Evolutionary conservation across 176 grass and related monocot genomes (phyloP), one percentile per base, ranked within the genome.

Genomic region (Lolium rigidum): DNA sequence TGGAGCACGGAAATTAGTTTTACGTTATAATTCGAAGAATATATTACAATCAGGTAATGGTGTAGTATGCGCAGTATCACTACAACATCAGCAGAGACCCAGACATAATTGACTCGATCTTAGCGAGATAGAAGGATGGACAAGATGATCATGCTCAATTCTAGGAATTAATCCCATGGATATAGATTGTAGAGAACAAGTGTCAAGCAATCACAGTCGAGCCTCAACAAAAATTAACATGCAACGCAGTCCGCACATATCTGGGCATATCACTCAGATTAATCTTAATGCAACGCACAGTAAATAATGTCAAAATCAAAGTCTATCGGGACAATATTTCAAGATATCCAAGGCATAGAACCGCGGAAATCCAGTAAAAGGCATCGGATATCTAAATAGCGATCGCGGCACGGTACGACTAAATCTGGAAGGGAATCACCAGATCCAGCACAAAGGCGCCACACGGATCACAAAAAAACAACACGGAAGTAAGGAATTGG

Each of bases 1-100:
- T 70, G 20, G 25, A 81, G 5, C 20, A 78, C 69, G 8, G 18
- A 83, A 59, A 80, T 91, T 80, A 84, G 24, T 70, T 80, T 10
- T 41, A 84, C 1, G 4, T 50, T 46, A 81, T 2, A 81, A 77
- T 2, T 81, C 10, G 14, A 15, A 77, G 35, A 81, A 79, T 70
- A 3, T 31, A 82, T 56, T 39, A 71, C 5, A 61, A 72, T 39
- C 50, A 70, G n/a, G 15, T 44, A 78, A 65, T 11, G 77, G 62
- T 47, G 58, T 31, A 70, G 17, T 74, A 55, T 78, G 10, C 10
- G 48, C 57, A 10, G 47, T 22, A 41, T 49, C 26, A 74, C 63
- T 85, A 49, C 21, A 62, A 59, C 11, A 73, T 50, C 48, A 14
- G 56, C 26, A 44, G 28, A 87, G 60, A 15, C 69, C 58, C 83